phyloP scores from a whole-genome alignment of 2,329 filamentous ascomycete genomes.

The Botrytis hyacinthi region DNA sequence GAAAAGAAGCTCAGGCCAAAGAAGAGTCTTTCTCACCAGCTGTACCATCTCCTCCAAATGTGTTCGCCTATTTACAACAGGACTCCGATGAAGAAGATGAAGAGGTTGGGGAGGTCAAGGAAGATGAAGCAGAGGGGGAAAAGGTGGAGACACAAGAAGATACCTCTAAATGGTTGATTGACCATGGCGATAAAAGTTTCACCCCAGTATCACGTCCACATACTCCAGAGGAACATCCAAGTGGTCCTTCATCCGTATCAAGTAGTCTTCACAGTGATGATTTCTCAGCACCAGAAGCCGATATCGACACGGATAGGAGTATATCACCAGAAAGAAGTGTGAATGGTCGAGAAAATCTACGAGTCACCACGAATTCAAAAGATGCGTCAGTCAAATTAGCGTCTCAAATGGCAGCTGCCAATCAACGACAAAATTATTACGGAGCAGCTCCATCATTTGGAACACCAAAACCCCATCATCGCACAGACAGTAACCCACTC shows the following conservation, averaged over 20 bases:
- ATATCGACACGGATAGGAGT: conserved; percentile 46
- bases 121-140: background rate
- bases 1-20: conserved; percentile 26
- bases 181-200: conserved; percentile 5
- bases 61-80: conserved; percentile 35
- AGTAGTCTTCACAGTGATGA: conserved; percentile 39
- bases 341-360: conserved; percentile 33
- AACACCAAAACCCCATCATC: conserved; percentile 44
- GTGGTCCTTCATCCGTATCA: conserved; percentile 38
- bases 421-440: conserved; percentile 34
- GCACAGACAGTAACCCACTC: conserved; percentile 33
- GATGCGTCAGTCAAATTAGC: conserved; percentile 35
- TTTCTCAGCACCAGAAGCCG: conserved; percentile 39
- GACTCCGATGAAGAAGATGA: conserved; percentile 24
- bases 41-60: conserved; percentile 35
- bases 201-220: conserved; percentile 8
- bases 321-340: conserved; percentile 46
- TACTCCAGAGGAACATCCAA: conserved; percentile 34
- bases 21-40: conserved; percentile 35
- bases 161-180: conserved; percentile 26
- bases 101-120: background rate
- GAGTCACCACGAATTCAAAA: conserved; percentile 25
- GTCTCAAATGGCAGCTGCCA: conserved; percentile 36
- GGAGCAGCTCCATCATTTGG: conserved; percentile 32
- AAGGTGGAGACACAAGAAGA: conserved; percentile 19